Base-by-base conservation (phyloP, 768 basidiomycete species). In the Grammothele lineata region DNA sequence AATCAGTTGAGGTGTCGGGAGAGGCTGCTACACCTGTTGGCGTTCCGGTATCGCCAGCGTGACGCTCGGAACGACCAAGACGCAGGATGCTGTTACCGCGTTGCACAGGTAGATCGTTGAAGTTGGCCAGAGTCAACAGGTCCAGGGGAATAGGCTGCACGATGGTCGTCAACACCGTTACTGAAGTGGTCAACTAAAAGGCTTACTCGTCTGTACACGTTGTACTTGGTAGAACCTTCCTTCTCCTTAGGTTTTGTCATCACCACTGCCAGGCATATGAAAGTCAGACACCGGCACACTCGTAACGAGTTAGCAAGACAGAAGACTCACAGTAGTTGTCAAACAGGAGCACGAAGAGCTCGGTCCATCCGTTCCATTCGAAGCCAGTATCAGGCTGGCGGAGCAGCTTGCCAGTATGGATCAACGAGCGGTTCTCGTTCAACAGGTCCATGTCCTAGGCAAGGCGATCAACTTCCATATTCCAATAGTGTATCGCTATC, bases 91-190 rank as follows among this genome's bases (percentile, higher is more conserved):
- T 86, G 17, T 80, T 73, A 26, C 80, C 75, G 19, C 91, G 80
- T 58, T 88, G 85, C 0, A 85, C 83, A 0, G 91, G 78, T 0
- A 81, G 76, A 56, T 94, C 91, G 19, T 76, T 80, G 66, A 94
- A 92, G 62, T 83, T 85, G 43, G 87, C 85, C 22, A 94, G 75
- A 5, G 87, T 87, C 11, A 98, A 72, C 4, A 99, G 73, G 57
- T 96, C 93, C 50, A 99, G 70, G 15, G 95, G 94, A 36, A 98
- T 90, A 0, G 95, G 94, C 91, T 95, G 54, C 17, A 14, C 24
- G 19, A 12, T 18, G 30, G 37, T 11, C 17, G 38, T 25, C 18
- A 21, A 17, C 12, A 22, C 12, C 6, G n/a, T 17, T 30, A n/a
- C n/a, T n/a, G n/a, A n/a, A n/a, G n/a, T n/a, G n/a, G n/a, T n/a